A percentile compares a stretch with the other conserved stretches of the same genome.
phyloP scores from a whole-genome alignment of 495 filamentous ascomycete species.

The Hypoxylon fuscum region DNA sequence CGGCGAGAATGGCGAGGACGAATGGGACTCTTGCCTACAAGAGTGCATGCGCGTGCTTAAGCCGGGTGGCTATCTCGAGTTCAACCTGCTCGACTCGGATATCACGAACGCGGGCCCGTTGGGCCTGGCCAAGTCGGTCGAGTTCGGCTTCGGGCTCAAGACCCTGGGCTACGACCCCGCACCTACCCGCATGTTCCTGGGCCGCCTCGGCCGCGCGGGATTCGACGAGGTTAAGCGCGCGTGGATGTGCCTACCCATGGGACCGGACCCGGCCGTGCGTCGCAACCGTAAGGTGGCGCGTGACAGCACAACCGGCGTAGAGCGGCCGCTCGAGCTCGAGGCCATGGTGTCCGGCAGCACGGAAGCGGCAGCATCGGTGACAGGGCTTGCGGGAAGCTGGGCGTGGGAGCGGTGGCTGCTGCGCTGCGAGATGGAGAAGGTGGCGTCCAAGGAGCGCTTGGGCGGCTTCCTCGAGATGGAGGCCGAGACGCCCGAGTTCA shows the following conservation, averaged over 20 bases:
- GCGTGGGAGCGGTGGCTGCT: constrained; percentile 97
- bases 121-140: constrained; percentile 80
- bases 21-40: constrained; percentile 84
- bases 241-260: constrained; percentile 92
- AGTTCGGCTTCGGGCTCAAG: constrained; percentile 88
- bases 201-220: constrained; percentile 74
- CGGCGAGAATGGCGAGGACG: constrained; percentile 70
- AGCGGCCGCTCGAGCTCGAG: constrained; percentile 66
- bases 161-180: constrained; percentile 86
- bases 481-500: constrained; percentile 44
- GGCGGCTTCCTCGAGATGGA: constrained; percentile 55
- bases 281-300: constrained; percentile 42
- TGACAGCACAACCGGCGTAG: constrained; percentile 47
- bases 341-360: constrained; percentile 76
- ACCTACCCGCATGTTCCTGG: constrained; percentile 81
- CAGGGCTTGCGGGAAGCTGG: constrained; percentile 87
- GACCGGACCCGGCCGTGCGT: constrained; percentile 62
- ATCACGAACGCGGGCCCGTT: constrained; percentile 82
- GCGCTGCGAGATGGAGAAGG: constrained; percentile 84
- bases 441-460: constrained; percentile 68
- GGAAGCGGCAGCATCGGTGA: constrained; percentile 74
- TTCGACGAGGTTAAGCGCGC: constrained; percentile 84
- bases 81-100: constrained; percentile 85
- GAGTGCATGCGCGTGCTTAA: constrained; percentile 93
- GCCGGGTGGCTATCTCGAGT: constrained; percentile 92